Conservation (phyloP, 2,329 filamentous ascomycete genomes). For the Thielaviopsis musarum region DNA sequence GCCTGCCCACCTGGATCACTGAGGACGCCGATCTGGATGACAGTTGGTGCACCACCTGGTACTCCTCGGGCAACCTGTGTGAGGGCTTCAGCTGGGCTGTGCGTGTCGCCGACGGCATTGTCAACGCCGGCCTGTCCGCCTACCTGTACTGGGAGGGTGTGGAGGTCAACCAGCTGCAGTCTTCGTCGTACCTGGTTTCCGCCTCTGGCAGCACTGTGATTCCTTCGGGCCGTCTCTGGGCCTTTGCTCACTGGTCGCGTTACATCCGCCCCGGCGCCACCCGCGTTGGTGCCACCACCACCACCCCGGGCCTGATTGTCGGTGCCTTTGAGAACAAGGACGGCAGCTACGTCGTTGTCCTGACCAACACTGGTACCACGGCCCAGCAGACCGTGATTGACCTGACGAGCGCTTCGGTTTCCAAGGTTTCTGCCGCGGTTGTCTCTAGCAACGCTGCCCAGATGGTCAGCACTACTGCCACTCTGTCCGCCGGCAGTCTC, state of each 20-base stretch:
- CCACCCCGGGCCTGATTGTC: constrained; percentile 17
- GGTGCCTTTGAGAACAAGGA: constrained; percentile 23
- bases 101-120: constrained; percentile 32
- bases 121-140: constrained; percentile 30
- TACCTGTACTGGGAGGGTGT: constrained; percentile 39
- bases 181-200: constrained; percentile 17
- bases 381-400: constrained; percentile 9
- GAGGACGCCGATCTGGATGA: constrained; percentile 32
- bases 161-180: constrained; percentile 17
- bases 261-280: constrained; percentile 23
- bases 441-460: neutral
- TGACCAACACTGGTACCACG: constrained; percentile 17
- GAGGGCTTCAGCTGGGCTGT: constrained; percentile 41
- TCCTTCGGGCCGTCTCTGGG: constrained; percentile 21
- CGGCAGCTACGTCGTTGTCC: constrained; percentile 22
- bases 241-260: constrained; percentile 25
- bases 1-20: constrained; percentile 31
- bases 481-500: neutral
- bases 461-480: neutral
- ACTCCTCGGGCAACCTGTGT: constrained; percentile 25
- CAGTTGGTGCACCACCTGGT: constrained; percentile 29
- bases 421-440: neutral
- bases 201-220: neutral
- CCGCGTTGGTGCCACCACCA: constrained; percentile 17
- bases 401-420: neutral